Evolutionary conservation across 1,284 basidiomycete genomes (phyloP).

Genomic region (Wolfiporia cocos): DNA sequence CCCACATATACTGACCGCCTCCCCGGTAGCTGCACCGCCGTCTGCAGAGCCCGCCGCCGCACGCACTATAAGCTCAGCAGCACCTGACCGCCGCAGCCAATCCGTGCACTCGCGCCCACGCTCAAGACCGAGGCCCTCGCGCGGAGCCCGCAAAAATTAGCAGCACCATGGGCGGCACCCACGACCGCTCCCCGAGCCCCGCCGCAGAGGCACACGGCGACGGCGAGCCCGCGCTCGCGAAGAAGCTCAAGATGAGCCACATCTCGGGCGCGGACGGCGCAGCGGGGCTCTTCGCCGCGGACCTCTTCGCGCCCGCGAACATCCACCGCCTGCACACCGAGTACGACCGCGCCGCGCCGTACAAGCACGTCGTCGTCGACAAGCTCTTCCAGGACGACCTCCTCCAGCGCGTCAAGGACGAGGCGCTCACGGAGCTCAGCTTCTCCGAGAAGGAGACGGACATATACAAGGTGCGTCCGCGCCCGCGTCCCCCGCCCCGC

Average conservation of each 20-base stretch:
- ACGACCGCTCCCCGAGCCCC: conserved; percentile 26
- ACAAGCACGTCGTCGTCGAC: conserved; percentile 80
- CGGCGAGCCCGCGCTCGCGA: conserved; percentile 19
- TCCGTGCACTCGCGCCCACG: too few relatives aligned
- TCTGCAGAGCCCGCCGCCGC: too few relatives aligned
- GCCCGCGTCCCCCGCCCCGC: not conserved
- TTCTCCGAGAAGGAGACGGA: conserved; percentile 98
- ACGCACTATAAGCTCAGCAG: too few relatives aligned
- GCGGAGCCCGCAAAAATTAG: not conserved
- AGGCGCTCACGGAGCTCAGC: conserved; percentile 80
- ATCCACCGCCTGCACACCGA: conserved; percentile 46
- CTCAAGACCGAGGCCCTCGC: too few relatives aligned
- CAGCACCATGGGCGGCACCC: conserved; percentile 15
- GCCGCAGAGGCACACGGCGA: conserved; percentile 15
- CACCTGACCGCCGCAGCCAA: too few relatives aligned
- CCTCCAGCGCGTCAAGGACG: conserved; percentile 71
- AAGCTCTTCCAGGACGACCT: conserved; percentile 84
- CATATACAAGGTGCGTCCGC: conserved; percentile 82
- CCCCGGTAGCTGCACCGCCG: too few relatives aligned
- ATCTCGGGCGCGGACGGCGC: conserved; percentile 25
- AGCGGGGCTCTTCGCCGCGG: conserved; percentile 39
- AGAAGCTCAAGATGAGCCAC: conserved; percentile 28
- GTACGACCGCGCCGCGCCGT: conserved; percentile 67
- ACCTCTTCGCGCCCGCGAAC: conserved; percentile 50
- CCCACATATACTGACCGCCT: not conserved